Percentiles rank a stretch among this genome's conserved stretches.
phyloP scores from a whole-genome alignment of 2,329 filamentous ascomycete species.

The Fusarium caatingaense region DNA sequence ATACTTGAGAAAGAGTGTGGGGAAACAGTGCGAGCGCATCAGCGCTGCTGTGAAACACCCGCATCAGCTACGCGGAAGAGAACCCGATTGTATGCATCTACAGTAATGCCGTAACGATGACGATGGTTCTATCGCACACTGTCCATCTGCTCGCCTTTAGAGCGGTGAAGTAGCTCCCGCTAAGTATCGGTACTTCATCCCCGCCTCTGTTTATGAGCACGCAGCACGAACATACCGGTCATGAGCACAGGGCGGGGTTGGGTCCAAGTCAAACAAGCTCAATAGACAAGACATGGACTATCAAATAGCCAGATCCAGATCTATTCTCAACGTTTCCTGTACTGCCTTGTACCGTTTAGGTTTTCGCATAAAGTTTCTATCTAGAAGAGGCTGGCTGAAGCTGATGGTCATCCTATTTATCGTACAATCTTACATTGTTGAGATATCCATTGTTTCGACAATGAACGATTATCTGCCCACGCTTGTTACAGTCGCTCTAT shows the following conservation, averaged over 20 bases:
- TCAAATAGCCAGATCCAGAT: constrained; percentile 4
- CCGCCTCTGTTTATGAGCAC: constrained; percentile 32
- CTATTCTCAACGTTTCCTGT: not conserved
- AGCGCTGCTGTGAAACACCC: constrained; percentile 6
- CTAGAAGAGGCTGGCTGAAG: constrained; percentile 3
- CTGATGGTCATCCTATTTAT: not conserved
- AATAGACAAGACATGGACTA: not conserved
- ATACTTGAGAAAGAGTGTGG: constrained; percentile 24
- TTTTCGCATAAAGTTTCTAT: not conserved
- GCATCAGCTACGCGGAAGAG: not conserved
- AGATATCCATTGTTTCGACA: constrained; percentile 1
- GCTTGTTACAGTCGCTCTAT: not conserved
- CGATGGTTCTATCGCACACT: constrained; percentile 36
- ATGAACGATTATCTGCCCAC: not conserved
- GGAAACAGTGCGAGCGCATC: constrained; percentile 40
- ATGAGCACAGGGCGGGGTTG: constrained; percentile 45
- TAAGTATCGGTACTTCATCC: constrained; percentile 37
- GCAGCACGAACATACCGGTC: constrained; percentile 40
- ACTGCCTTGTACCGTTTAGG: not conserved
- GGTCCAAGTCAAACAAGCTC: constrained; percentile 31
- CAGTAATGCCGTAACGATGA: constrained; percentile 35
- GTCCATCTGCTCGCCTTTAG: constrained; percentile 16
- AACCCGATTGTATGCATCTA: not conserved
- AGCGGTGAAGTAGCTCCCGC: constrained; percentile 20
- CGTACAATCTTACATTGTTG: not conserved